Base-by-base conservation (phyloP, 2,329 filamentous ascomycete genomes). In the Penicillium sclerotigenum region DNA sequence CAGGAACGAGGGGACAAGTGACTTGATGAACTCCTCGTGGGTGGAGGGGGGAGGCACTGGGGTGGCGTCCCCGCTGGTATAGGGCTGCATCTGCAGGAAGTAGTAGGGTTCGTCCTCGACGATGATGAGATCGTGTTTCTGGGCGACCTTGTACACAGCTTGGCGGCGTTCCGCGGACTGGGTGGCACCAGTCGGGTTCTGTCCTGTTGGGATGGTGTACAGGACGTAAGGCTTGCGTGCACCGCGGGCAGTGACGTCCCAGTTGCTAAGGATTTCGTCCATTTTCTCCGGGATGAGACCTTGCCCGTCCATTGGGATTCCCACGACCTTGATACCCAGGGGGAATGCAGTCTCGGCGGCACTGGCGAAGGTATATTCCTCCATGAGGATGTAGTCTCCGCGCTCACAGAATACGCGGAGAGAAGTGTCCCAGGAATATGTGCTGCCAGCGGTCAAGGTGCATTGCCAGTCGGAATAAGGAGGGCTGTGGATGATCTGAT, bases 61-160 rank as follows among this genome's bases (percentile, higher is more conserved):
- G 0, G 81, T 73, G 16, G 79, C 74, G 60, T 80, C 73, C 31
- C 79, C 75, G 14, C 83, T 81, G 1, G 81, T 81, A 74, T 91
- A 93, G 0, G 87, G 85, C 65, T 89, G 85, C 84, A 87, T 87
- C 69, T 96, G 92, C 34, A 96, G 80, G 77, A 93, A 96, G 76
- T 95, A 96, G 77, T 96, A 96, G 1, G 92, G 92, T 71, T 96
- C 92, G 70, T 96, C 92, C 77, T 97, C 92, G 64, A 96, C 78
- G 69, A 97, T 92, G 76, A 84, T 88, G 38, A 96, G 68, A 69
- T 96, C 89, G 73, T 96, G 90, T 76, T 90, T 91, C 71, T 88
- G 87, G 31, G 87, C 89, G 14, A 96, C 82, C 34, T 79, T 79
- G 75, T 96, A 96, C 43, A 96, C 80, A 22, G 85, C 88, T 61